Conservation (phyloP, 1,139 yeast species). For the Sugiyamaella sp. region DNA sequence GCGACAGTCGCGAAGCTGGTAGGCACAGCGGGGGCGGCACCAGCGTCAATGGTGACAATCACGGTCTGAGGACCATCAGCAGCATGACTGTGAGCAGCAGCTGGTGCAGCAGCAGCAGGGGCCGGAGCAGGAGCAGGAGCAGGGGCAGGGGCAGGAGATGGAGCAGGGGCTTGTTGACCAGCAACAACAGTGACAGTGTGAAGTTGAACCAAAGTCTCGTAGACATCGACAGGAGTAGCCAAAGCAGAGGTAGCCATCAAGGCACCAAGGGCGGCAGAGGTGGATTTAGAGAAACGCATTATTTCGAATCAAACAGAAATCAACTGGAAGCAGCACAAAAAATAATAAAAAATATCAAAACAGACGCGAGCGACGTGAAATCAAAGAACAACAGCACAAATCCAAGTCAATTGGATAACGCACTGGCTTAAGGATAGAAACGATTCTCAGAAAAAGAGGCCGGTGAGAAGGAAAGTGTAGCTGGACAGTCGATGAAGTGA, state of each 20-base stretch:
- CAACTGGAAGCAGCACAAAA: slow-evolving; percentile 3
- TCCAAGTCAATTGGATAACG: slow-evolving; percentile 4
- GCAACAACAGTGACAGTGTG: slow-evolving; percentile 34
- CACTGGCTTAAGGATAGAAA: not conserved
- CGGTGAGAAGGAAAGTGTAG: not conserved
- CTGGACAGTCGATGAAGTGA: too few species aligned
- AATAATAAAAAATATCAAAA: not conserved
- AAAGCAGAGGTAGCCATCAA: slow-evolving; percentile 23
- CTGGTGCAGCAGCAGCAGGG: slow-evolving; percentile 23
- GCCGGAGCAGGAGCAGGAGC: slow-evolving; percentile 25
- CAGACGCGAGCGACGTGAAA: not conserved
- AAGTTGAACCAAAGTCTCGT: slow-evolving; percentile 34
- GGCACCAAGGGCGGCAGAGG: slow-evolving; percentile 18
- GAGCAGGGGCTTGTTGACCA: slow-evolving; percentile 21
- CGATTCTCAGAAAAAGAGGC: not conserved
- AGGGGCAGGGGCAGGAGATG: slow-evolving; percentile 25
- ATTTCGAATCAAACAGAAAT: not conserved
- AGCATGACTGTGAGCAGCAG: slow-evolving; percentile 25
- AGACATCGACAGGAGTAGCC: slow-evolving; percentile 34
- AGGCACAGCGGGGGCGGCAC: slow-evolving; percentile 16
- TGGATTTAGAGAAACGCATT: slow-evolving; percentile 18
- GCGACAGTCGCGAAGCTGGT: slow-evolving; percentile 4
- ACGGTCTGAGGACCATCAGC: slow-evolving; percentile 16
- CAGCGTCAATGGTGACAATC: slow-evolving; percentile 15
- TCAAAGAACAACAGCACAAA: slow-evolving; percentile 1